Percentiles rank a stretch among this genome's conserved stretches.
Conservation (phyloP, 768 basidiomycete genomes). For the Trametes cinnabarina region DNA sequence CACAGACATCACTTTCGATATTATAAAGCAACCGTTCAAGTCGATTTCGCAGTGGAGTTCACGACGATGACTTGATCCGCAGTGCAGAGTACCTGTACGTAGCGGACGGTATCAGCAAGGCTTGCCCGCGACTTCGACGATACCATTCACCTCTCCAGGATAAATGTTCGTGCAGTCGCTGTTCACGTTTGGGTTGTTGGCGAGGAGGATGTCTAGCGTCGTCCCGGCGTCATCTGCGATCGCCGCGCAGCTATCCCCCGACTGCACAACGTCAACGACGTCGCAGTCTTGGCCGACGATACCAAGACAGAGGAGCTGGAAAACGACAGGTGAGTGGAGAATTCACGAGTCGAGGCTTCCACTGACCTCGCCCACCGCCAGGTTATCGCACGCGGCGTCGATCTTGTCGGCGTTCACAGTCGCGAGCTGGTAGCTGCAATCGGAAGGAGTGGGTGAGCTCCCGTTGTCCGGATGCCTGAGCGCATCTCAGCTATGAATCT, state of each 20-base stretch:
- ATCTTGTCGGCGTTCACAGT: slow-evolving; percentile 47
- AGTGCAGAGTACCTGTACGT: slow-evolving; percentile 20
- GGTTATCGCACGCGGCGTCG: slow-evolving; percentile 54
- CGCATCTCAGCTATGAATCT: too few species aligned
- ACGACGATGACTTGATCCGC: slow-evolving; percentile 7
- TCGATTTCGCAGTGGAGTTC: background rate
- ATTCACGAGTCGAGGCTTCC: too few species aligned
- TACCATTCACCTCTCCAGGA: slow-evolving; percentile 52
- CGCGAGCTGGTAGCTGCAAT: slow-evolving; percentile 58
- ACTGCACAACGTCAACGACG: slow-evolving; percentile 44
- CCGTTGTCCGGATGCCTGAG: too few species aligned
- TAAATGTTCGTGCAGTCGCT: slow-evolving; percentile 52
- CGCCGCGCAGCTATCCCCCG: slow-evolving; percentile 49
- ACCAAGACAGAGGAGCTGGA: slow-evolving; percentile 55
- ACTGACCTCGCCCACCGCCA: slow-evolving; percentile 48
- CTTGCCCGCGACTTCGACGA: background rate
- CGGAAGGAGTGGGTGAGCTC: slow-evolving; percentile 5
- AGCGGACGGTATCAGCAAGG: background rate
- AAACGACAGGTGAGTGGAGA: too few species aligned
- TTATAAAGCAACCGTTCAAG: background rate
- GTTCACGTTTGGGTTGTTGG: slow-evolving; percentile 68
- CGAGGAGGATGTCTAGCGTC: slow-evolving; percentile 42
- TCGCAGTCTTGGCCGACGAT: slow-evolving; percentile 53
- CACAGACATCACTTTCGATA: too few species aligned
- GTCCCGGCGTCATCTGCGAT: slow-evolving; percentile 45